Base-by-base conservation (phyloP, 176 grass and related monocot species). In the Triticum urartu region DNA sequence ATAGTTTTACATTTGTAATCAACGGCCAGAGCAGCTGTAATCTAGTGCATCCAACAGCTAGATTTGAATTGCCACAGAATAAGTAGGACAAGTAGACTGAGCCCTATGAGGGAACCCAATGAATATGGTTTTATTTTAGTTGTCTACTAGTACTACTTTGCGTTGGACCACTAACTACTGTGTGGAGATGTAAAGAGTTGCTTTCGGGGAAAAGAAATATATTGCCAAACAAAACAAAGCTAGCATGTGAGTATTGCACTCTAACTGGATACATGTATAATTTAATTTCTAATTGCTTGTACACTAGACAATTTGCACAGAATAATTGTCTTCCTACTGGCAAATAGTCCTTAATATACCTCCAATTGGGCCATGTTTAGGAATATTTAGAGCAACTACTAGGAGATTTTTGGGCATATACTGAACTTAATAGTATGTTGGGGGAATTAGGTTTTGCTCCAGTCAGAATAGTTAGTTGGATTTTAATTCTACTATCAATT, bases 11-110 rank as follows among this genome's bases (percentile, higher is more conserved):
- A 73, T 75, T 84, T 75, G 80, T 80, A 79, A 24, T 79, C 52
- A 14, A 68, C 52, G 54, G 47, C 17, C 60, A 70, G 59, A 68
- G 21, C 45, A 75, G 75, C 6, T 80, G 38, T 84, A 75, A 80
- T 84, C 35, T 84, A 91, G 47, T 87, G 85, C 67, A 68, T 38
- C 70, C 52, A 66, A 79, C 47, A 87, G 75, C 85, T 80, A 87
- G 80, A 91, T 91, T 79, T 91, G 61, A 2, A 38, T 75, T 91
- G 43, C 35, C 5, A 48, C 68, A 87, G 0, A 47, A 79, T 45
- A 87, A 75, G 34, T 75, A 79, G 67, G 67, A 59, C 80, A 79
- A 79, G 58, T 70, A 79, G 66, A 43, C 73, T 66, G 40, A 79
- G 74, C 12, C 42, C 73, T 60, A 15, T 7, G 80, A 36, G 73